Base-by-base conservation (phyloP, 2,329 filamentous ascomycete genomes). In the Passalora sequoiae region DNA sequence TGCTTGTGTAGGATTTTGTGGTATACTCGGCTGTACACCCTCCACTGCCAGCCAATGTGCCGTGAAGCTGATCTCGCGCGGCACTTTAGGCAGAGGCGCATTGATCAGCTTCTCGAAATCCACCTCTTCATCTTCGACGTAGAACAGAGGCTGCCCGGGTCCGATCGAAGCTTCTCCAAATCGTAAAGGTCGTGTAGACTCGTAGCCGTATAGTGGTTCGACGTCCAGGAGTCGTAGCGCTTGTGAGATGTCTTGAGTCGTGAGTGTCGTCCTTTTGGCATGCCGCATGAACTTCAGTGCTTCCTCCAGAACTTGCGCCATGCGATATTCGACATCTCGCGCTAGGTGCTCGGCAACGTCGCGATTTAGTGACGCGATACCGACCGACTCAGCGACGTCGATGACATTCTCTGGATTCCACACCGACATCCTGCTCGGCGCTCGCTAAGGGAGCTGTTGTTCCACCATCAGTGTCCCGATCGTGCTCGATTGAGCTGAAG, bases 91-190 rank as follows among this genome's bases (percentile, higher is more conserved):
- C 54, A 98, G 69, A 4, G 92, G 87, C 53, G 89, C 89, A 69
- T 98, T 98, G 64, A 98, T 96, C 55, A 98, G 73, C 73, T 97
- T 97, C 71, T 98, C 92, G 62, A 98, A 97, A 67, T 98, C 92
- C 42, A 97, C 84, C 71, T 98, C 92, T 62, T 98, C 92, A 64
- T 98, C 92, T 62, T 98, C 92, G 27, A 98, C 85, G 64, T 98
- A 98, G 68, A 91, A 98, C 16, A 98, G 72, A 40, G 91, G 89
- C 67, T 98, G 92, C 7, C 91, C 89, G 10, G 89, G 89, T 0
- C 92, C 92, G 48, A 98, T 72, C 45, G 86, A 94, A 3, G 92
- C 92, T 67, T 98, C 92, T 39, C 92, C 92, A 61, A 94, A 98
- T 42, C 86, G 80, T 58, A 98, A 70, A 19, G 89, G 87, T 39